Evolutionary conservation across 2,329 filamentous ascomycete species (phyloP).

Genomic region (Ophiostoma piceae): DNA sequence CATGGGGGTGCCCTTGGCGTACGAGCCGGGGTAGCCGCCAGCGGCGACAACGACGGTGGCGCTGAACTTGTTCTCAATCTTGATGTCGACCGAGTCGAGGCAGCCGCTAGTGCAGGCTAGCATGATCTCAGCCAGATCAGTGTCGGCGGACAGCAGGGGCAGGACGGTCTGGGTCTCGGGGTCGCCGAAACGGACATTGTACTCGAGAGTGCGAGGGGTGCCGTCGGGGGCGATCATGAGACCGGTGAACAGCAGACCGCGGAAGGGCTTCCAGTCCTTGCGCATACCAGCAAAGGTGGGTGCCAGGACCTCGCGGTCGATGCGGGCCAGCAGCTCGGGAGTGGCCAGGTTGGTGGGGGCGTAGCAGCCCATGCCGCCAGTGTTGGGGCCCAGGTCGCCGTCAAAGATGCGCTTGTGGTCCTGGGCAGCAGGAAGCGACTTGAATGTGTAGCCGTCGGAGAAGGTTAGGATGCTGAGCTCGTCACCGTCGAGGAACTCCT

Average conservation of each 20-base stretch:
- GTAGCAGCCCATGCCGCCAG: slow-evolving; percentile 96
- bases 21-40: slow-evolving; percentile 81
- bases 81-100: slow-evolving; percentile 64
- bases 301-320: slow-evolving; percentile 78
- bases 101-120: slow-evolving; percentile 73
- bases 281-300: slow-evolving; percentile 87
- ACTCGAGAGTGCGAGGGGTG: slow-evolving; percentile 72
- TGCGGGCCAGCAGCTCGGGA: slow-evolving; percentile 65
- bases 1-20: slow-evolving; percentile 69
- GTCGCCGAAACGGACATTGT: slow-evolving; percentile 89
- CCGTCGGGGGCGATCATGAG: slow-evolving; percentile 83
- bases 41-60: slow-evolving; percentile 93
- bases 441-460: slow-evolving; percentile 79
- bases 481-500: slow-evolving; percentile 86
- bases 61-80: slow-evolving; percentile 65
- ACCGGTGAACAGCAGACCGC: slow-evolving; percentile 79
- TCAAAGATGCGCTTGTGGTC: slow-evolving; percentile 96
- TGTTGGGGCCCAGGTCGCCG: slow-evolving; percentile 85
- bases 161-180: slow-evolving; percentile 87
- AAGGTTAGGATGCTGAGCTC: slow-evolving; percentile 90
- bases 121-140: slow-evolving; percentile 84
- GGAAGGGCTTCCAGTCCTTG: slow-evolving; percentile 67
- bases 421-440: slow-evolving; percentile 81
- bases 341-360: slow-evolving; percentile 80
- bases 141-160: slow-evolving; percentile 68